These are phyloP conservation scores for Plectranthus barbatus DNA, from an alignment of 257 asterid genomes.

Conservation along the genomic window DNA sequence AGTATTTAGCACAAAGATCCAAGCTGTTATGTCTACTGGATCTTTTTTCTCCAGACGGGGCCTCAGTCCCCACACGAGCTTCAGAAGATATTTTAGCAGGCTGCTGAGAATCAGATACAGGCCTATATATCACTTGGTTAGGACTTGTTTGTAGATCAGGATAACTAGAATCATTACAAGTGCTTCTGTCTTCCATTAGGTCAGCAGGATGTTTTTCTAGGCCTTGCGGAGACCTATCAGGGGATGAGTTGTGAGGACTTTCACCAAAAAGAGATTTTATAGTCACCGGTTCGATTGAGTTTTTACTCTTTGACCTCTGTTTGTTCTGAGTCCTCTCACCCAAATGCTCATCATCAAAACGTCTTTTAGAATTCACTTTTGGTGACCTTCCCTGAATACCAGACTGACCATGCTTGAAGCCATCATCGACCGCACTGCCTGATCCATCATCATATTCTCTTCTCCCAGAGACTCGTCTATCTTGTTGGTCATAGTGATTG, in stretches of 20 bases:
- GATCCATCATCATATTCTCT: constrained; percentile 19
- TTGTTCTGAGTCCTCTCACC: constrained; percentile 35
- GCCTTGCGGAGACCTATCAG: constrained; percentile 42
- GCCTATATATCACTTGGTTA: constrained; percentile 30
- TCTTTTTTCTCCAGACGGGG: constrained; percentile 39
- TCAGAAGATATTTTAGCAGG: constrained; percentile 38
- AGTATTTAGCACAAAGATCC: constrained; percentile 34
- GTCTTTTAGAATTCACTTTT: constrained; percentile 50
- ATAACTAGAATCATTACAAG: constrained; percentile 32
- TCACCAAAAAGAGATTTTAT: constrained; percentile 42
- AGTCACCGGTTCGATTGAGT: constrained; percentile 33
- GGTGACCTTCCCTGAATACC: constrained; percentile 27
- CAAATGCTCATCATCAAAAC: constrained; percentile 34
- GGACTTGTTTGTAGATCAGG: constrained; percentile 34
- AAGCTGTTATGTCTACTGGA: constrained; percentile 43
- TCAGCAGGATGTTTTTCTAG: constrained; percentile 21
- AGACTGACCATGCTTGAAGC: constrained; percentile 30
- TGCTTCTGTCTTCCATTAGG: constrained; percentile 28
- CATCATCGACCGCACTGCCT: constrained; percentile 31
- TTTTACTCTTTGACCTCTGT: constrained; percentile 45
- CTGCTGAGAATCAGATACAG: constrained; percentile 43
- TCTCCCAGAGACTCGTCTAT: constrained; percentile 19
- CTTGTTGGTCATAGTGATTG: constrained; percentile 30
- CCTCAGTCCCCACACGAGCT: constrained; percentile 30
- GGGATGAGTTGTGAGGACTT: constrained; percentile 44